Base-by-base conservation (phyloP, 1,284 basidiomycete species). In the Trichosporon sp. region DNA sequence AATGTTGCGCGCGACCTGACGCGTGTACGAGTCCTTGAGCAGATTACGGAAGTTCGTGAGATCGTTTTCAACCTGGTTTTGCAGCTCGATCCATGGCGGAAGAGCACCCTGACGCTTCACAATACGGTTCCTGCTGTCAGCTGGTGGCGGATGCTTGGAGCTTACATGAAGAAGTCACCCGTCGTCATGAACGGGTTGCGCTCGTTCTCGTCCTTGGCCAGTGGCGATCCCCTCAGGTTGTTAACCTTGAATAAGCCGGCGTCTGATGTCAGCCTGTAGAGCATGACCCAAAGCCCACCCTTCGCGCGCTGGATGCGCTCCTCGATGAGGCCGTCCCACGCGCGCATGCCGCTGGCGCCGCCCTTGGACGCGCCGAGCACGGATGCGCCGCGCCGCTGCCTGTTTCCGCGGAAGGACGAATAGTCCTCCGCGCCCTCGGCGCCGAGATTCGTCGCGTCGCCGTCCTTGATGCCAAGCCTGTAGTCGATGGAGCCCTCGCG, bases 41-140 rank as follows among this genome's bases (percentile, higher is more conserved):
- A 89, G 85, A 25, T 86, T 83, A 1, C 92, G 88, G 81, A 94
- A 94, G 0, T 87, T 83, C 2, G 74, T 76, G 4, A 90, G 79
- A 0, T 90, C 86, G 1, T 80, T 78, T 66, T 91, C 88, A 35
- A 91, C 81, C 69, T 88, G 87, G 70, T 86, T 84, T 81, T 95
- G 93, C 35, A 94, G 77, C 80, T 95, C 93, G 3, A 96, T 90
- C 92, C 92, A 96, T 2, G 92, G 91, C n/a, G 93, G 94, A 0
- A 89, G 88, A 1, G 91, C 92, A 15, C 91, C 92, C 75, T 94
- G 92, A 44, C 89, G 85, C 76, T 93, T 90, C 21, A 96, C 87
- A 69, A 95, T 93, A 13, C 93, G 88, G 77, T 95, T 95, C 90
- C 75, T 80, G 71, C 12, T 11, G 34, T 60, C 63, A 65, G 56